Evolutionary conservation across 371 early-diverging fungal species (phyloP), one percentile per base, ranked within the genome.

Genomic region (Mycotypha africana): DNA sequence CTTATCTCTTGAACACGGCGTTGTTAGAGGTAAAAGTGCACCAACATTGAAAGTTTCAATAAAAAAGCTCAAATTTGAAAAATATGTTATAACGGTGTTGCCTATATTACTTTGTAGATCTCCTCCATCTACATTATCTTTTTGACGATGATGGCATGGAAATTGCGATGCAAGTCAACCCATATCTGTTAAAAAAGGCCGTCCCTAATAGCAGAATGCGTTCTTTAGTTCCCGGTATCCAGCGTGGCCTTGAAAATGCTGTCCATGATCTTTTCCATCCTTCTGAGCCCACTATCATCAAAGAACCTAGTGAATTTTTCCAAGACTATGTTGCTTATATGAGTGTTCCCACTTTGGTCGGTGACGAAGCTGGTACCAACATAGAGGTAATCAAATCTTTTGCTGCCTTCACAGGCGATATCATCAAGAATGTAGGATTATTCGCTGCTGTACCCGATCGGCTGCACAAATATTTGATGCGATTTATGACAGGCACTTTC

Each of bases 301-400:
- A 52, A 0, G 30, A 59, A 2, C 50, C 56, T 12, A 56, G 38
- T 11, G 1, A 15, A 3, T 65, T 69, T 16, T 38, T 69, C 3
- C 69, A 69, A 43, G 37, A 53, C 1, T 49, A 56, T 17, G 63
- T 69, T 22, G 69, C 62, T 14, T 65, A 65, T 39, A 69, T 69
- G 56, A 65, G 69, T 46, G 62, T 65, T 6, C 60, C 57, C 21
- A 37, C 57, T 25, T 46, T 69, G 4, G n/a, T 65, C 9, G 69
- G 69, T 22, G 20, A 44, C 17, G 65, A 69, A 36, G 45, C 60
- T 4, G 58, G 37, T 8, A 45, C 26, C 10, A 56, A 69, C 28
- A 40, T 26, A 0, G 33, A 41, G 6, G 63, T 69, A 1, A 60
- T 70, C 32, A 21, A 54, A 9, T 58, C 66, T n/a, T 66, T 70